These are phyloP conservation scores for Microdochium paspali DNA, from an alignment of 2,329 filamentous ascomycete species.

Conservation along the genomic window DNA sequence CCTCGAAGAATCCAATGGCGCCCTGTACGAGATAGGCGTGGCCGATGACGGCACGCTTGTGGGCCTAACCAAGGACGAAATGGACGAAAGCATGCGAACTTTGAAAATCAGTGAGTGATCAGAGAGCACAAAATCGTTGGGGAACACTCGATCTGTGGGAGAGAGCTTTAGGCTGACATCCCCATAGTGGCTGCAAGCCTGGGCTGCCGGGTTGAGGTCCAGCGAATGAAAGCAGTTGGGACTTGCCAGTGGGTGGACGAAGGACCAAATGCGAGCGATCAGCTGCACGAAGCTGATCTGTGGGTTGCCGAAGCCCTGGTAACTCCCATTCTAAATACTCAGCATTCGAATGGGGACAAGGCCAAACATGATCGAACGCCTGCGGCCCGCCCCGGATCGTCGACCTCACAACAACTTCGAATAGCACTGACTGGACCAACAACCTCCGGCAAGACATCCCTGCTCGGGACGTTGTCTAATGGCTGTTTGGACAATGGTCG, in stretches of 20 bases:
- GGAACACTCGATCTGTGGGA: background rate
- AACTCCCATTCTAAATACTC: constrained; percentile 55
- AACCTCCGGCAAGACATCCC: constrained; percentile 83
- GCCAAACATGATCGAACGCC: constrained; percentile 12
- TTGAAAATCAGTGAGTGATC: constrained; percentile 50
- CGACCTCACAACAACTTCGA: constrained; percentile 65
- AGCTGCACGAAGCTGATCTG: constrained; percentile 42
- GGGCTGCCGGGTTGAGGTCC: constrained; percentile 74
- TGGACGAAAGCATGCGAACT: constrained; percentile 83
- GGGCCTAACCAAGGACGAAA: constrained; percentile 79
- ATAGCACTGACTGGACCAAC: constrained; percentile 84
- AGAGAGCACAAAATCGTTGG: too few relatives aligned
- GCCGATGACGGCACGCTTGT: constrained; percentile 89
- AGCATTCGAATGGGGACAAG: constrained; percentile 12
- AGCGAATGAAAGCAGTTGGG: constrained; percentile 76
- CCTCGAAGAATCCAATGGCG: constrained; percentile 85
- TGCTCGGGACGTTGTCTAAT: constrained; percentile 81
- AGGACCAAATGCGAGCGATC: constrained; percentile 17
- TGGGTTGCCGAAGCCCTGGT: constrained; percentile 88
- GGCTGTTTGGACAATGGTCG: constrained; percentile 85
- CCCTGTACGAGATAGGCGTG: constrained; percentile 92
- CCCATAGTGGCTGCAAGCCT: constrained; percentile 69
- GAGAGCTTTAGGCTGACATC: background rate
- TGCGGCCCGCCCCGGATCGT: constrained; percentile 29
- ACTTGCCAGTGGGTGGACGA: constrained; percentile 67